phyloP scores from a whole-genome alignment of 73 alveolate species.

The Paramecium primaurelia region DNA sequence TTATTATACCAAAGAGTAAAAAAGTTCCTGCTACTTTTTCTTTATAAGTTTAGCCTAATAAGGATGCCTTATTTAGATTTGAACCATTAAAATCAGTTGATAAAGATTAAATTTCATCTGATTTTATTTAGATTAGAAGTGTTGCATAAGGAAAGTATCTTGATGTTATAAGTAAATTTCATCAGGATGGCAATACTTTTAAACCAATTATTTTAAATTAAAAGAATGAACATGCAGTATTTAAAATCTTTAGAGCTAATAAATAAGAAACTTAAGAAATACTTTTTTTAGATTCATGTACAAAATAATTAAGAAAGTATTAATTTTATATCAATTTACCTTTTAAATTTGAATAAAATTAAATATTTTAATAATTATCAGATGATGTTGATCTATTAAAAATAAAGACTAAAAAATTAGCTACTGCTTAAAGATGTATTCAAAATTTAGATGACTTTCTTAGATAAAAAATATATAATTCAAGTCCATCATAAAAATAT shows the following conservation, averaged over 20 bases:
- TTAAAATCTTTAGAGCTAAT: slow-evolving; percentile 26
- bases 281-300: slow-evolving; percentile 8
- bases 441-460: not conserved
- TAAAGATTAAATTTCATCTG: not conserved
- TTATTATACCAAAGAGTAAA: not conserved
- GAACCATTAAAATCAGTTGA: not conserved
- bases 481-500: not conserved
- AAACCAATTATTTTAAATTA: slow-evolving; percentile 6
- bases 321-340: not conserved
- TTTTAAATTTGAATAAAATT: not conserved
- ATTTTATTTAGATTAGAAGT: slow-evolving; percentile 17
- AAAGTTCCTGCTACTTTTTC: slow-evolving; percentile 20
- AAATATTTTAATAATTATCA: not conserved
- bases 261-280: not conserved
- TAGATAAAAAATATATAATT: not conserved
- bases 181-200: not conserved
- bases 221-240: slow-evolving; percentile 44
- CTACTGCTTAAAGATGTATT: not conserved
- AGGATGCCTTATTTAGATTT: not conserved
- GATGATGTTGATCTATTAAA: not conserved
- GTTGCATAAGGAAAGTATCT: not conserved
- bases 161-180: not conserved
- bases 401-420: not conserved
- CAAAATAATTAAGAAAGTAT: not conserved
- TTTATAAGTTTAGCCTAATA: not conserved